Evolutionary conservation across 441 rosid species (phyloP).

Genomic region (Populus hybrid): DNA sequence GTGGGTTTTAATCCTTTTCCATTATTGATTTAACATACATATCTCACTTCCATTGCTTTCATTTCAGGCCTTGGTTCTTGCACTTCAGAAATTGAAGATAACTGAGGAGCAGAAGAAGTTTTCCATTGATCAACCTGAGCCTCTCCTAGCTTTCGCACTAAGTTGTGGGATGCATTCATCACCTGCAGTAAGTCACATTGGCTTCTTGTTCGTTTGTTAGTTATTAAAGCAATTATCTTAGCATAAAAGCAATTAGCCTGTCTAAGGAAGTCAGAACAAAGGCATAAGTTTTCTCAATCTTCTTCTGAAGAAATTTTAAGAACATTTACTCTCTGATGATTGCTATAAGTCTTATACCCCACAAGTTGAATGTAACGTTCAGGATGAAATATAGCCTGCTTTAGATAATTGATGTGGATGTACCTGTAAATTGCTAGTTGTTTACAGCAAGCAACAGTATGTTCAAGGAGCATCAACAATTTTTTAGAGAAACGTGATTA

Average conservation of each 20-base stretch:
- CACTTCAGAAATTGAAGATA: conserved; percentile 54
- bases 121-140: conserved; percentile 59
- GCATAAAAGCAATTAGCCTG: not conserved
- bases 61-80: conserved; percentile 51
- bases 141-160: conserved; percentile 57
- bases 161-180: conserved; percentile 71
- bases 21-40: not conserved
- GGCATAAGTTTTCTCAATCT: conserved; percentile 1
- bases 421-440: not conserved
- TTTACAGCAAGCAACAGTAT: not conserved
- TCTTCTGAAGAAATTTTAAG: not conserved
- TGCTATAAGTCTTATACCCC: not conserved
- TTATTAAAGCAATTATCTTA: not conserved
- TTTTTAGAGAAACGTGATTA: not conserved
- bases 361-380: not conserved
- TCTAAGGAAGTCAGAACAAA: not conserved
- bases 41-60: conserved; percentile 4
- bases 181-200: conserved; percentile 52
- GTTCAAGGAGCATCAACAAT: too few relatives aligned
- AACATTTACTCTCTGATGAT: not conserved
- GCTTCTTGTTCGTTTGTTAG: not conserved
- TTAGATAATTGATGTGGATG: not conserved
- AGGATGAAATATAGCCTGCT: not conserved
- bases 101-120: conserved; percentile 45
- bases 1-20: conserved; percentile 7